Conservation (phyloP, 2,329 filamentous ascomycete genomes). For the Apiospora rasikravindrae region DNA sequence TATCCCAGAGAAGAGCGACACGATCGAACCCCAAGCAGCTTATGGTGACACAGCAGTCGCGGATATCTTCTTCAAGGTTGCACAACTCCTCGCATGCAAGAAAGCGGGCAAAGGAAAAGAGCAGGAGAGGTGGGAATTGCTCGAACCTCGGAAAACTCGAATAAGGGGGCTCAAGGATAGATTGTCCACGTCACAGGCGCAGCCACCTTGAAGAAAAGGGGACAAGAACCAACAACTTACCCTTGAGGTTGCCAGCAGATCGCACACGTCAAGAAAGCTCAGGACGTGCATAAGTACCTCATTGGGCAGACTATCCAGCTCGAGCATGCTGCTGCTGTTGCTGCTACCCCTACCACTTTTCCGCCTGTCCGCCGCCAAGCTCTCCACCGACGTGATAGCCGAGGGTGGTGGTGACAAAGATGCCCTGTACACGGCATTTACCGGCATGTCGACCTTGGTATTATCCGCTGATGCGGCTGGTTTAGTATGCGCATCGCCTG, state of each 20-base stretch:
- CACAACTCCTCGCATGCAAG: not conserved
- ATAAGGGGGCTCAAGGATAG: not conserved
- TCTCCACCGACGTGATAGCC: constrained; percentile 21
- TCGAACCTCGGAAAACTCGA: constrained; percentile 13
- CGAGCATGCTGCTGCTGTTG: constrained; percentile 22
- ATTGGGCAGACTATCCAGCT: constrained; percentile 54
- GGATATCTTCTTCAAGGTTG: not conserved
- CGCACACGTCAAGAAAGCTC: constrained; percentile 61
- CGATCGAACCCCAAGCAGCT: not conserved
- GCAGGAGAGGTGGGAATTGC: constrained; percentile 24
- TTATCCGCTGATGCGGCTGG: not conserved
- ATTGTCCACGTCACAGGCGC: constrained; percentile 6
- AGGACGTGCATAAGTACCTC: constrained; percentile 63
- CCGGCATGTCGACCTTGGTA: not conserved
- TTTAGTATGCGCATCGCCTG: not conserved
- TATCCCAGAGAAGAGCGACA: too few species aligned
- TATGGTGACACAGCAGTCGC: not conserved
- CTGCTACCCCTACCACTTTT: constrained; percentile 18
- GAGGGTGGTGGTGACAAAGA: not conserved
- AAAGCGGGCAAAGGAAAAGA: not conserved
- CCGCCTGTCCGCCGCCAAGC: constrained; percentile 30
- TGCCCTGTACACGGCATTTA: not conserved
- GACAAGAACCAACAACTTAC: constrained; percentile 48
- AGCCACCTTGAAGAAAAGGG: constrained; percentile 16
- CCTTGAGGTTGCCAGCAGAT: constrained; percentile 60